Base-by-base conservation (phyloP, 2,329 filamentous ascomycete genomes). In the Verticillium nubilum region DNA sequence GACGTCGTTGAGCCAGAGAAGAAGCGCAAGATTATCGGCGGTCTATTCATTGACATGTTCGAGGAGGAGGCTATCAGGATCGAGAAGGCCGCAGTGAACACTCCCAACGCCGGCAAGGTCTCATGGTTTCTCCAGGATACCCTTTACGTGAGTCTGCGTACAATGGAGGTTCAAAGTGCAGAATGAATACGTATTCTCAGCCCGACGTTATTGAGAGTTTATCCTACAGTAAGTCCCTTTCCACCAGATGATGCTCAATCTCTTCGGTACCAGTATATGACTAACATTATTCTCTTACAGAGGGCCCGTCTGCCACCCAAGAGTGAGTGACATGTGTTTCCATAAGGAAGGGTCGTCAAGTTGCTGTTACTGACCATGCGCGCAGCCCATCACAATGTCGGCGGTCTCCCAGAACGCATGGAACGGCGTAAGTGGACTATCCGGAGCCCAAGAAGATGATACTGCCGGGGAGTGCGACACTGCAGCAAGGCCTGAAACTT, bases 21-120 rank as follows among this genome's bases (percentile, higher is more conserved):
- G 70, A 97, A 97, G 82, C 83, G 93, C 59, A 97, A 96, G 77
- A 87, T 97, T 67, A 97, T 97, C 62, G 93, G 92, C 59, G 84
- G 81, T 63, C 90, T 84, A 50, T 63, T 70, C 56, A 75, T 76
- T 63, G 78, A 75, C 13, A 52, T 62, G 0, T 62, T 63, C 23
- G 54, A 62, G 37, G 31, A 19, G 4, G 17, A 19, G 59, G 42
- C 63, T 62, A 68, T 76, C 37, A 72, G 74, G 66, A 93, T 96
- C 54, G 90, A 92, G 63, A 84, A 84, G 59, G 86, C 81, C 28
- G 90, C 90, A 0, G 84, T 86, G 63, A 80, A 88, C 69, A 87
- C 88, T 0, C 74, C 80, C 1, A 80, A 82, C 58, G 86, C 86
- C n/a, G 91, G 90, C 33, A 87, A 89, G 67, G 89, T 97, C 42